phyloP scores from a whole-genome alignment of 2,329 filamentous ascomycete genomes.

The Thielaviopsis ethacetica region DNA sequence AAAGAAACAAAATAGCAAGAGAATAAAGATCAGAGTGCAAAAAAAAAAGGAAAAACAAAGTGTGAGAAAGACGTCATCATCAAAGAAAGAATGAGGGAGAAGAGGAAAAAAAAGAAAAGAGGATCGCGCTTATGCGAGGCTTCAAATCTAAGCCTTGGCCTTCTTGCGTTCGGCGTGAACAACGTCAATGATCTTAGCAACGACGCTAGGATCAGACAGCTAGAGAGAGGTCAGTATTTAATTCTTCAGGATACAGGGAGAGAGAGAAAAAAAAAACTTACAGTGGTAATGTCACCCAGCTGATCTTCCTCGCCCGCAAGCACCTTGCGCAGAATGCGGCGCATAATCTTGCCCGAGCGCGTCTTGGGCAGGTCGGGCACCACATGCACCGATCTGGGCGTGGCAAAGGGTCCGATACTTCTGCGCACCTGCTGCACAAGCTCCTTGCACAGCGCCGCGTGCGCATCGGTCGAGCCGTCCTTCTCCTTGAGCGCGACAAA shows the following conservation, averaged over 20 bases:
- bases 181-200: conserved; percentile 72
- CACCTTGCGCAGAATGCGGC: conserved; percentile 92
- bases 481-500: conserved; percentile 91
- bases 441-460: conserved; percentile 76
- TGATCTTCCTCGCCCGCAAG: conserved; percentile 93
- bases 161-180: conserved; percentile 51
- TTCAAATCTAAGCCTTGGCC: conserved; percentile 2
- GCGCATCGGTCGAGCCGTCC: conserved; percentile 53
- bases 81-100: neutral
- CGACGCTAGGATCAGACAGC: conserved; percentile 79
- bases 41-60: conserved; percentile 4
- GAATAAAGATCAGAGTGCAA: conserved; percentile 1
- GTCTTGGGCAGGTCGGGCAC: conserved; percentile 95
- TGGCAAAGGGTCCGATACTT: conserved; percentile 93
- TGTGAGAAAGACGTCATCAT: conserved; percentile 6
- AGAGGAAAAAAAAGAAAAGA: conserved; percentile 3
- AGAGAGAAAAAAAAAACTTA: conserved; percentile 30
- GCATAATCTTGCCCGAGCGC: conserved; percentile 96
- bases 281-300: conserved; percentile 80
- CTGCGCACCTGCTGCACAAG: conserved; percentile 88
- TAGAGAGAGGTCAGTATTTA: conserved; percentile 22
- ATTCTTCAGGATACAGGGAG: neutral
- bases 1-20: neutral
- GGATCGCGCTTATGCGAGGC: neutral
- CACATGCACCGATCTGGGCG: conserved; percentile 82